phyloP scores from a whole-genome alignment of 306 rosid genomes.

The Glycine tomentella region DNA sequence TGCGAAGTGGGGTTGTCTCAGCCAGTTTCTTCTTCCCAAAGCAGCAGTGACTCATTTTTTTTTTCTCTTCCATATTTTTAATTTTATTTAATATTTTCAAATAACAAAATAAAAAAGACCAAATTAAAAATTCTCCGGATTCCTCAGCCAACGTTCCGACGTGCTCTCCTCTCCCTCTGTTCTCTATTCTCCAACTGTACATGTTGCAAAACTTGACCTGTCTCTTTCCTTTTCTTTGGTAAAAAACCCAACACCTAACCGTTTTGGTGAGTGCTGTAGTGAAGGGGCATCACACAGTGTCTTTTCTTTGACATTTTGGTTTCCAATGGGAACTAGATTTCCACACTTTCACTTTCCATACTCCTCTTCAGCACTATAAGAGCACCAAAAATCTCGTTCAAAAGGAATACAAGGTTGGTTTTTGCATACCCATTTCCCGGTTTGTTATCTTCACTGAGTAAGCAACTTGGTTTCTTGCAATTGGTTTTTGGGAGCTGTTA shows the following conservation, averaged over 20 bases:
- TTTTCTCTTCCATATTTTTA: not conserved
- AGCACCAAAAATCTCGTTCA: conserved; percentile 12
- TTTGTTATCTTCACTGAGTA: conserved; percentile 35
- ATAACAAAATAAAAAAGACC: not conserved
- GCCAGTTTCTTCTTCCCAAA: conserved; percentile 51
- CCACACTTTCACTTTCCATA: conserved; percentile 31
- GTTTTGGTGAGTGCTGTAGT: conserved; percentile 44
- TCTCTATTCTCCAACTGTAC: conserved; percentile 41
- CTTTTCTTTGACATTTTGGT: conserved; percentile 51
- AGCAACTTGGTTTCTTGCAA: conserved; percentile 37
- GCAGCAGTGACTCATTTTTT: conserved; percentile 35
- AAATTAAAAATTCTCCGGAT: conserved; percentile 41
- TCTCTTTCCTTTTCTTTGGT: conserved; percentile 60
- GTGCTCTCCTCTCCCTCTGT: conserved; percentile 56
- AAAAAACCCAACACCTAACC: conserved; percentile 63
- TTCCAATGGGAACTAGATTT: conserved; percentile 46
- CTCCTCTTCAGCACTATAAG: conserved; percentile 13
- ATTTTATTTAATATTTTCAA: not conserved
- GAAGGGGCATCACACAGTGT: conserved; percentile 22
- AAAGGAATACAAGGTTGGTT: conserved; percentile 37
- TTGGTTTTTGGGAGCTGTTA: conserved; percentile 44
- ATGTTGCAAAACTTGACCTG: conserved; percentile 46
- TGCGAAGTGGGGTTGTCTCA: conserved; percentile 35
- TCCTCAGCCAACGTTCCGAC: conserved; percentile 51
- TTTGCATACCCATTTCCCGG: not conserved